phyloP scores from a whole-genome alignment of 1,284 basidiomycete species.

The Moniliophthora roreri region DNA sequence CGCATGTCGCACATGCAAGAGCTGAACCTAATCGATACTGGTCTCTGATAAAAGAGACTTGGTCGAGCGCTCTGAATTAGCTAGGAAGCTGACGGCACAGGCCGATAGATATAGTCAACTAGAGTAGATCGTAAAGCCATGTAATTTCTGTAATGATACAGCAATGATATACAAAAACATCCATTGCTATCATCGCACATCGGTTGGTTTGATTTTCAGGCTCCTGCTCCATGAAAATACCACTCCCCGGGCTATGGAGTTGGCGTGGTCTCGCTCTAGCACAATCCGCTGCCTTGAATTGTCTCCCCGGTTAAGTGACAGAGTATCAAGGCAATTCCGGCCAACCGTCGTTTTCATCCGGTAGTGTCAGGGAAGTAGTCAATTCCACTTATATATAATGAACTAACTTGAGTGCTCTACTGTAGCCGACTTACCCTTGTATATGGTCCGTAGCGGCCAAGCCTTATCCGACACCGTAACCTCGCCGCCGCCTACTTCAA shows the following conservation, averaged over 20 bases:
- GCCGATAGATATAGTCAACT: too few species aligned
- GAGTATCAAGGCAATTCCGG: conserved; percentile 42
- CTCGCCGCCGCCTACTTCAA: too few species aligned
- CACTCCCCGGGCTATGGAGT: conserved; percentile 33
- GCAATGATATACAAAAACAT: too few species aligned
- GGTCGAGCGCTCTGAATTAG: conserved; percentile 23
- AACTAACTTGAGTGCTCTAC: too few species aligned
- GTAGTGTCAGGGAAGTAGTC: too few species aligned
- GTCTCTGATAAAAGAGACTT: conserved; percentile 37
- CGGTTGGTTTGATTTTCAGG: conserved; percentile 33
- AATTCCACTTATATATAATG: too few species aligned
- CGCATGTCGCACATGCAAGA: conserved; percentile 57
- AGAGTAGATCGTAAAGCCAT: too few species aligned
- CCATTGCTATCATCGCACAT: conserved; percentile 35
- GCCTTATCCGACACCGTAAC: too few species aligned
- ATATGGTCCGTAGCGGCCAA: too few species aligned
- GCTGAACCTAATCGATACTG: conserved; percentile 50
- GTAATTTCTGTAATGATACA: too few species aligned
- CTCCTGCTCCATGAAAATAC: conserved; percentile 42
- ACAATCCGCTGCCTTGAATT: conserved; percentile 36
- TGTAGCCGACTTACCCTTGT: too few species aligned
- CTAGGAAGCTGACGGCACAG: neutral
- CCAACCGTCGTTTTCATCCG: too few species aligned
- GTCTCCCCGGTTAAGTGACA: neutral
- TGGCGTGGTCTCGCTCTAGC: conserved; percentile 38